Evolutionary conservation across 148 eudicot genomes (phyloP).

Genomic region (Mesembryanthemum crystallinum): DNA sequence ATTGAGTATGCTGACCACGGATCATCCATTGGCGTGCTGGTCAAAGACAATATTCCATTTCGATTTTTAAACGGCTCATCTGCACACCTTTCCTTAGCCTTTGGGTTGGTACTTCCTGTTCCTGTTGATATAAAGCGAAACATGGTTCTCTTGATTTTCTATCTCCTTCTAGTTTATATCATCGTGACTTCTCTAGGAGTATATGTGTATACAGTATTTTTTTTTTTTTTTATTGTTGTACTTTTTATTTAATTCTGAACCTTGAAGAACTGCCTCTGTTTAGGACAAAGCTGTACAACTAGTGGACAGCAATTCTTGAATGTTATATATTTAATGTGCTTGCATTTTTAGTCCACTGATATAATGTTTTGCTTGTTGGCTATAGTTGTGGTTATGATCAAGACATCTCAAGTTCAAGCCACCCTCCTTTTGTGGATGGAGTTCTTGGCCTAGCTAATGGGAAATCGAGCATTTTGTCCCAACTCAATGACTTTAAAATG

Average conservation of each 20-base stretch:
- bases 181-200: no score
- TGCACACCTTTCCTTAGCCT: conserved; percentile 45
- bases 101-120: conserved; percentile 52
- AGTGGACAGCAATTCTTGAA: background rate
- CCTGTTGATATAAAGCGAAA: background rate
- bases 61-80: conserved; percentile 52
- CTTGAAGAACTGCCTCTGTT: background rate
- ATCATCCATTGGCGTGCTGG: conserved; percentile 75
- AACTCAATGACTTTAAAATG: conserved; percentile 47
- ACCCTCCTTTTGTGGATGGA: conserved; percentile 77
- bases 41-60: conserved; percentile 56
- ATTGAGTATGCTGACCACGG: conserved; percentile 81
- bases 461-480: conserved; percentile 65
- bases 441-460: conserved; percentile 75
- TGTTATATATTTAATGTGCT: background rate
- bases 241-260: background rate
- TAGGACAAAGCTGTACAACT: background rate
- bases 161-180: background rate
- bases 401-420: conserved; percentile 44
- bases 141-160: background rate
- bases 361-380: conserved; percentile 11
- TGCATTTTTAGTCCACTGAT: background rate
- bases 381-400: conserved; percentile 92
- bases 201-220: no score
- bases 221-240: background rate